Evolutionary conservation across 768 basidiomycete genomes (phyloP).

Genomic region (Asterophora lycoperdoides): DNA sequence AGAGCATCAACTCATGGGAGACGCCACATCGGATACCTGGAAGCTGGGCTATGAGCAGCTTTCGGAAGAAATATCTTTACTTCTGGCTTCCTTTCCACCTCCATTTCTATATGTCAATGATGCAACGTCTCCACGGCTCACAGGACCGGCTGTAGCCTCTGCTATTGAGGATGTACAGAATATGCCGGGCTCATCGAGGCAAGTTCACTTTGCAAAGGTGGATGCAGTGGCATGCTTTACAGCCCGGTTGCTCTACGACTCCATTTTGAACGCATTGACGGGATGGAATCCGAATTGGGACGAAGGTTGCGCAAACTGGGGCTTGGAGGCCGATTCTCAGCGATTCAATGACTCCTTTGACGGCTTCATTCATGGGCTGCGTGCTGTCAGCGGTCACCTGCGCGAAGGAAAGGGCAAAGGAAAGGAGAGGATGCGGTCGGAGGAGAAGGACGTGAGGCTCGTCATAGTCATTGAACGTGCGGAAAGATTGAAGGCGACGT

Average conservation of each 20-base stretch:
- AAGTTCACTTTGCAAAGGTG: constrained; percentile 40
- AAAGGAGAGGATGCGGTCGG: constrained; percentile 12
- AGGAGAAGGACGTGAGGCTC: constrained; percentile 35
- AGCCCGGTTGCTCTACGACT: constrained; percentile 60
- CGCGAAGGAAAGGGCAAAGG: constrained; percentile 23
- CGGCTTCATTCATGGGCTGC: constrained; percentile 64
- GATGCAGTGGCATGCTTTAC: constrained; percentile 61
- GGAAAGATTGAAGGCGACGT: constrained; percentile 56
- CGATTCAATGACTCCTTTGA: constrained; percentile 66
- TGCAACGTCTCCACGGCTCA: constrained; percentile 43
- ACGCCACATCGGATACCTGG: background rate
- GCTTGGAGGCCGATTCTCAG: constrained; percentile 30
- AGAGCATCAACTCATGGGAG: no score
- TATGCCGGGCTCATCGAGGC: constrained; percentile 18
- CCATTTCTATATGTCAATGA: constrained; percentile 70
- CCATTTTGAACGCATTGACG: constrained; percentile 57
- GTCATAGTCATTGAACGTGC: constrained; percentile 65
- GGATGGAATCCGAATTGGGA: constrained; percentile 55
- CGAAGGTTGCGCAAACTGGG: constrained; percentile 60
- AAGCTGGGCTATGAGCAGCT: constrained; percentile 19
- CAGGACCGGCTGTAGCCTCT: constrained; percentile 38
- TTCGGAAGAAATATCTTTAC: constrained; percentile 30
- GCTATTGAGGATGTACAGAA: constrained; percentile 26
- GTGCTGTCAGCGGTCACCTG: constrained; percentile 31
- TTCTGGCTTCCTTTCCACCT: constrained; percentile 43